Base-by-base conservation (phyloP, 768 basidiomycete species). In the Boletus tylopilopsis region DNA sequence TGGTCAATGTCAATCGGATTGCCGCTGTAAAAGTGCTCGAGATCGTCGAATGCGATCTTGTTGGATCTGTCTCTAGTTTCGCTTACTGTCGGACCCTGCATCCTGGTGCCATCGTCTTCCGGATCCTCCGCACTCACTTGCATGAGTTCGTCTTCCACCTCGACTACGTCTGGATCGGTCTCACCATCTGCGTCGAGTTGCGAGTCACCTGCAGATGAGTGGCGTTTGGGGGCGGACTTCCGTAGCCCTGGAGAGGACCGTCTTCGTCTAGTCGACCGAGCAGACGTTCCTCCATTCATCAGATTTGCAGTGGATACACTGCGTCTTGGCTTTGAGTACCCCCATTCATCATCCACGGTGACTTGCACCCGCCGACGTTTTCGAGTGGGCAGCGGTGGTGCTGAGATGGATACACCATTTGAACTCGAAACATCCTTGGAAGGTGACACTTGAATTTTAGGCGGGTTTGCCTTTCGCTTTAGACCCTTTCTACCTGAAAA, bases 141-240 rank as follows among this genome's bases (percentile, higher is more conserved):
- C 61, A 68, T 64, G 40, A 65, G 60, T 33, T 61, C 62, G 23
- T 66, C 66, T 42, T 64, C 68, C 45, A 76, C 72, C 11, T 72
- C 73, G 24, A 69, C 61, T 15, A 63, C 58, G 42, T 75, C 73
- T 22, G 66, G 61, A 42, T 71, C 68, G 18, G 62, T 58, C 34
- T 59, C 59, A 25, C 69, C 66, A 50, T 68, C 66, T 25, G 68
- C 66, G 15, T 67, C 66, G 16, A 64, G 59, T 34, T 68, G 68
- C 18, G 66, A 68, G 41, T 68, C 58, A 9, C 59, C 58, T 25
- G 27, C 41, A 29, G 68, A 68, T 30, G 60, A 50, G 2, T 47
- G 39, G n/a, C 60, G 64, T 48, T 50, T 55, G 0, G 43, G 25
- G 3, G 54, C 43, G 9, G 54, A 36, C 40, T 51, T 67, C 7